Evolutionary conservation across 192 early-diverging fungal genomes (phyloP).

Genomic region (Cetraspora pellucida): DNA sequence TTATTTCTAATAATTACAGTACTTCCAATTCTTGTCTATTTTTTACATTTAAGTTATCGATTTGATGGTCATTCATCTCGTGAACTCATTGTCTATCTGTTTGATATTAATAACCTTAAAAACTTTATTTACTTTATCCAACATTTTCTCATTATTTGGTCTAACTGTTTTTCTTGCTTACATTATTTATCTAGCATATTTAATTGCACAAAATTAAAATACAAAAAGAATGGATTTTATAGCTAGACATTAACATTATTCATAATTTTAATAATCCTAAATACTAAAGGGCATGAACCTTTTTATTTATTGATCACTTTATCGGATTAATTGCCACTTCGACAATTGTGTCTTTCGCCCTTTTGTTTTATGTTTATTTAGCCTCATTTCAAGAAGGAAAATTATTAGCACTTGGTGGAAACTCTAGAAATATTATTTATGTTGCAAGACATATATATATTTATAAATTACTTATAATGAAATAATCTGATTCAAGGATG

Average conservation of each 20-base stretch:
- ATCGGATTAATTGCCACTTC: slow-evolving; percentile 73
- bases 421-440: slow-evolving; percentile 88
- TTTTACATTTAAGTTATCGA: slow-evolving; percentile 48
- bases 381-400: slow-evolving; percentile 68
- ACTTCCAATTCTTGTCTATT: slow-evolving; percentile 49
- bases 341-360: slow-evolving; percentile 61
- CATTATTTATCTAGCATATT: slow-evolving; percentile 68
- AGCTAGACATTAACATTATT: slow-evolving; percentile 57
- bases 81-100: slow-evolving; percentile 25
- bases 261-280: slow-evolving; percentile 45
- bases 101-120: slow-evolving; percentile 32
- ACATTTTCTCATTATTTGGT: slow-evolving; percentile 49
- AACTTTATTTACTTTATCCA: slow-evolving; percentile 28
- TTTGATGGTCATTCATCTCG: slow-evolving; percentile 57
- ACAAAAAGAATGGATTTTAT: slow-evolving; percentile 83
- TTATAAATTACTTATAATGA: too few relatives aligned
- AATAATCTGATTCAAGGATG: slow-evolving; percentile 79
- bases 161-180: slow-evolving; percentile 56
- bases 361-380: slow-evolving; percentile 74
- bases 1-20: slow-evolving; percentile 56
- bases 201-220: slow-evolving; percentile 72
- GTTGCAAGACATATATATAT: slow-evolving; percentile 73
- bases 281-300: slow-evolving; percentile 56
- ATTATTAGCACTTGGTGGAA: slow-evolving; percentile 81
- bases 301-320: slow-evolving; percentile 84